Conservation (phyloP, 345 rosid genomes). For the Gossypium bickii region DNA sequence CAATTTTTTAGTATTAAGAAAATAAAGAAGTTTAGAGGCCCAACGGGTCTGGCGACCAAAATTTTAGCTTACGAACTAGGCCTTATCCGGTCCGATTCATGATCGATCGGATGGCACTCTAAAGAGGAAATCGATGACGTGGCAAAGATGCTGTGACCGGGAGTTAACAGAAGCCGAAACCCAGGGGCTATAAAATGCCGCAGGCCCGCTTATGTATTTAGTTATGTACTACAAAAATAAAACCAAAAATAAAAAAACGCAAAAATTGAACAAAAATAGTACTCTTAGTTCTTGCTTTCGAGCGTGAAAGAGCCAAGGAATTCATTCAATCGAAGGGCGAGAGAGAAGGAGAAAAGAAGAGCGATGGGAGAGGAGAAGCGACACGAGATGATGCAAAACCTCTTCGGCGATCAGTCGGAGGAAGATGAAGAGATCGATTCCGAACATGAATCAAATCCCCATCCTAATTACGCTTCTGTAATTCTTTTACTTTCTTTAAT, state of each 20-base stretch:
- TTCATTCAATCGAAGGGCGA: not conserved
- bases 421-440: slow-evolving; percentile 92
- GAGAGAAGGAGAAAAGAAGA: not conserved
- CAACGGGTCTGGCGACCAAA: not conserved
- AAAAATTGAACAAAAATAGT: not conserved
- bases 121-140: not conserved
- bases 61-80: not conserved
- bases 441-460: slow-evolving; percentile 94
- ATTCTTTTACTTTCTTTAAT: not conserved
- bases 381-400: slow-evolving; percentile 92
- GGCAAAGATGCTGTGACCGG: not conserved
- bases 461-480: slow-evolving; percentile 79
- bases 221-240: not conserved
- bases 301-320: not conserved
- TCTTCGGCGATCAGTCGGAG: slow-evolving; percentile 95
- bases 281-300: not conserved
- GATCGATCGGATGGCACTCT: not conserved
- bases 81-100: not conserved
- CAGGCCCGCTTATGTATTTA: not conserved
- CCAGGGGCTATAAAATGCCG: not conserved
- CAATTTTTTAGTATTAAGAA: too few species aligned
- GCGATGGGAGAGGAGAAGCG: slow-evolving; percentile 83
- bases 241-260: not conserved
- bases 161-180: not conserved
- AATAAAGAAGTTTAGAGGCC: too few species aligned